phyloP scores from a whole-genome alignment of 805 yeast species.

The Hanseniaspora jakobsenii region DNA sequence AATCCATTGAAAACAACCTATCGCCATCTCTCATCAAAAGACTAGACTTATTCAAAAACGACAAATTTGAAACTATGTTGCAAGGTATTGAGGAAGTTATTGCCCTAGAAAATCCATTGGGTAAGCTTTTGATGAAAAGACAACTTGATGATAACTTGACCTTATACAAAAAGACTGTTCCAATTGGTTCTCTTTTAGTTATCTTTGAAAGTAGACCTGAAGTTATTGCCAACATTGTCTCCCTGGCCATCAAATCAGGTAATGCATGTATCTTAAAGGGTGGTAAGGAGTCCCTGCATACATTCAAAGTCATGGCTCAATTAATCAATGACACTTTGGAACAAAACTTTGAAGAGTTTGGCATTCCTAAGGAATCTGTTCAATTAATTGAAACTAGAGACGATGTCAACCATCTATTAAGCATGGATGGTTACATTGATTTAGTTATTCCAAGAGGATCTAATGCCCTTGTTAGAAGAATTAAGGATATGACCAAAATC shows the following conservation, averaged over 20 bases:
- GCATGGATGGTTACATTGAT: conserved; percentile 82
- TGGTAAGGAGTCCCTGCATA: conserved; percentile 82
- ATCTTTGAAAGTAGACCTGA: conserved; percentile 97
- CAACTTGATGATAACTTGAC: conserved; percentile 83
- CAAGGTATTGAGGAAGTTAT: conserved; percentile 92
- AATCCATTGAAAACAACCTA: conserved; percentile 50
- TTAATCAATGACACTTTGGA: conserved; percentile 51
- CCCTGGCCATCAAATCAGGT: conserved; percentile 90
- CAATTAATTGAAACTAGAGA: conserved; percentile 82
- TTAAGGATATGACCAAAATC: conserved; percentile 78
- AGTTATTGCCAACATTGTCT: conserved; percentile 93
- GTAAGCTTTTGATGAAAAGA: conserved; percentile 71
- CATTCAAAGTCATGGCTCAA: conserved; percentile 70
- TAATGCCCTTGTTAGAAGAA: conserved; percentile 74
- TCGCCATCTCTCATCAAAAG: conserved; percentile 68
- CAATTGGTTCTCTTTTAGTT: conserved; percentile 84
- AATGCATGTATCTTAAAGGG: conserved; percentile 95
- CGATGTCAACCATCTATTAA: conserved; percentile 72
- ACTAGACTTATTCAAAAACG: conserved; percentile 67
- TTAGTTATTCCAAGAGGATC: conserved; percentile 98
- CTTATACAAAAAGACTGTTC: conserved; percentile 74
- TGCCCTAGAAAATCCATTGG: conserved; percentile 78
- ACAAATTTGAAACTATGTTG: conserved; percentile 84
- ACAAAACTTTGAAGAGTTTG: conserved; percentile 35
- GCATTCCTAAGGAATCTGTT: conserved; percentile 68